These are phyloP conservation scores for Closterium sp. DNA, from an alignment of 139 green algal species.

Conservation along the genomic window DNA sequence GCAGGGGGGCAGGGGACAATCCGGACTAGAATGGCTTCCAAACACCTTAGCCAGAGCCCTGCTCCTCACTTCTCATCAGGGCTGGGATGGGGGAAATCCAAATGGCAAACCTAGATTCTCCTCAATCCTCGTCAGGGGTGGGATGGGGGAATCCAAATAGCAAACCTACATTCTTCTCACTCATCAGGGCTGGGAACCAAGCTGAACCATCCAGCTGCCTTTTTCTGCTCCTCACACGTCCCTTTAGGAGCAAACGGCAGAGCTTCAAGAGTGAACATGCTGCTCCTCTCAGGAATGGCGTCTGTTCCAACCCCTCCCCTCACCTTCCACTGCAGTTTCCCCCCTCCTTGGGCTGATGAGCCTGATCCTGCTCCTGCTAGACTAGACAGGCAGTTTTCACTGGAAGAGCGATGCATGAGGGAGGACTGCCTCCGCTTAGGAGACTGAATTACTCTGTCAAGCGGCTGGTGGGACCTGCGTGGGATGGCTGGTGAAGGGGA, in stretches of 20 bases:
- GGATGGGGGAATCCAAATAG: too few species aligned
- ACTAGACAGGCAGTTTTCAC: not conserved
- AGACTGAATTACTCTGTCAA: not conserved
- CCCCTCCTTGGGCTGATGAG: too few species aligned
- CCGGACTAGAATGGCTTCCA: too few species aligned
- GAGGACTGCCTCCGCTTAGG: not conserved
- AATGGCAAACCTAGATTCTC: too few species aligned
- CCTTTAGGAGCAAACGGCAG: not conserved
- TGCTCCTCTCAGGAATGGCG: not conserved
- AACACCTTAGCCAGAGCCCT: too few species aligned
- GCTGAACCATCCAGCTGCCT: not conserved
- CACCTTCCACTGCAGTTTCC: too few species aligned
- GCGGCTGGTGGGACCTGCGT: not conserved
- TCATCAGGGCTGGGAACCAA: slow-evolving; percentile 1
- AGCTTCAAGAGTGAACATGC: not conserved
- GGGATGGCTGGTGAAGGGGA: not conserved
- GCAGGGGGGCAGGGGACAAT: too few species aligned
- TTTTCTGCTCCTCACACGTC: not conserved
- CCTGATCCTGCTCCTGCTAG: not conserved
- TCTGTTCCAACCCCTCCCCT: not conserved
- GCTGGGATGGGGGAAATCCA: too few species aligned
- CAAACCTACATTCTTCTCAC: too few species aligned
- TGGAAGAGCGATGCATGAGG: not conserved
- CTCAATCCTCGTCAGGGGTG: too few species aligned
- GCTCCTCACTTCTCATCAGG: too few species aligned